These are phyloP conservation scores for Saposhnikovia divaricata DNA, from an alignment of 129 eudicot genomes.

Conservation along the genomic window DNA sequence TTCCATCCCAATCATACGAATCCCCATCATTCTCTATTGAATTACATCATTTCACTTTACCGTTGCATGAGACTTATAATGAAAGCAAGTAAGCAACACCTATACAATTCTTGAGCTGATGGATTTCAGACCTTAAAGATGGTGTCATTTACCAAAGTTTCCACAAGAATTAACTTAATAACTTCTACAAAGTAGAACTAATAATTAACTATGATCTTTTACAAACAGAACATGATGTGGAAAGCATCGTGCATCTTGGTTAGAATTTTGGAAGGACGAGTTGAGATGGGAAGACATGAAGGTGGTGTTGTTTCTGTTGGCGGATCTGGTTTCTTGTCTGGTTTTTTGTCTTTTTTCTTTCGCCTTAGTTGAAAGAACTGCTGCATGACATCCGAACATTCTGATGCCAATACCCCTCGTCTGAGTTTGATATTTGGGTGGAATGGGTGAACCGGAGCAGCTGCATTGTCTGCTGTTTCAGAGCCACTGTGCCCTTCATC, in stretches of 20 bases:
- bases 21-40: not conserved
- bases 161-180: not conserved
- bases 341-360: slow-evolving; percentile 41
- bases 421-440: slow-evolving; percentile 72
- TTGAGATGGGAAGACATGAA: slow-evolving; percentile 47
- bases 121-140: not conserved
- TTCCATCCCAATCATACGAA: slow-evolving; percentile 5
- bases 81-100: not conserved
- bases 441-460: slow-evolving; percentile 83
- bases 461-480: slow-evolving; percentile 40
- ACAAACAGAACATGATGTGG: slow-evolving; percentile 64
- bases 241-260: slow-evolving; percentile 62
- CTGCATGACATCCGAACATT: slow-evolving; percentile 83
- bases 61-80: not conserved
- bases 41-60: not conserved
- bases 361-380: slow-evolving; percentile 82
- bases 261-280: slow-evolving; percentile 43
- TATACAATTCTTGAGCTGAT: not conserved
- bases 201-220: not conserved
- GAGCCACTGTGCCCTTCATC: slow-evolving; percentile 49
- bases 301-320: slow-evolving; percentile 26
- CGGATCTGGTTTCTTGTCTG: slow-evolving; percentile 30
- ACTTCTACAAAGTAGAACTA: not conserved
- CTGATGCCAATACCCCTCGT: slow-evolving; percentile 72
- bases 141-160: not conserved